Base-by-base conservation (phyloP, 495 filamentous ascomycete species). In the Oleoguttula mirabilis region DNA sequence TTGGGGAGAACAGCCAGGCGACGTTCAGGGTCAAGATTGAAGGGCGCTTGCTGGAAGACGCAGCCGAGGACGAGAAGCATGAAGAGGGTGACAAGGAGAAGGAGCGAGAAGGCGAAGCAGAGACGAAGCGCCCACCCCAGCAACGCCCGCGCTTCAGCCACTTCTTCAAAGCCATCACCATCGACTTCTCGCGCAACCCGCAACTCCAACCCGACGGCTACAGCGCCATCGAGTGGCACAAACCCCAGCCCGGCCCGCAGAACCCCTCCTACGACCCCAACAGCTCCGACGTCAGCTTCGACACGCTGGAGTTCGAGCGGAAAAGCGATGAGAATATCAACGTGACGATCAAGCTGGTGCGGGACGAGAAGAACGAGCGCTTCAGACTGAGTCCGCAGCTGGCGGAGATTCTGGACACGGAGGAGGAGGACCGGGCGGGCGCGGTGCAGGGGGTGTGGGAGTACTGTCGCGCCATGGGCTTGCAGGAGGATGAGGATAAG, bases 401-500 rank as follows among this genome's bases (percentile, higher is more conserved):
- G 7, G 82, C 86, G 21, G 83, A 92, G 41, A 69, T 99, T 10
- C 66, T 96, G 16, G 92, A 96, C 53, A 79, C 82, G 36, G 71
- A 78, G 37, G 85, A 92, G 55, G 92, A 87, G 38, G 88, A 88
- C 12, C 74, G 84, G 10, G 77, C 84, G 25, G 85, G 84, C 23
- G 80, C 85, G 21, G 76, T 93, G 16, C 80, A 88, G 66, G 87
- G 82, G 20, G 72, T 99, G 21, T 96, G 86, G 85, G 85, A 96
- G 57, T 99, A 99, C 57, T 81, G 93, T 49, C 80, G 81, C 45
- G 72, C 82, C 16, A 84, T 82, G 70, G 78, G 77, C 10, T 63
- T 99, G 12, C 82, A 88, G 57, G 88, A 95, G 50, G 84, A 94
- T 41, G 88, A 94, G 17, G 90, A 99, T 56, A 85, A 85, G 67